These are phyloP conservation scores for Populus simonii DNA, from an alignment of 345 rosid species.

Conservation along the genomic window DNA sequence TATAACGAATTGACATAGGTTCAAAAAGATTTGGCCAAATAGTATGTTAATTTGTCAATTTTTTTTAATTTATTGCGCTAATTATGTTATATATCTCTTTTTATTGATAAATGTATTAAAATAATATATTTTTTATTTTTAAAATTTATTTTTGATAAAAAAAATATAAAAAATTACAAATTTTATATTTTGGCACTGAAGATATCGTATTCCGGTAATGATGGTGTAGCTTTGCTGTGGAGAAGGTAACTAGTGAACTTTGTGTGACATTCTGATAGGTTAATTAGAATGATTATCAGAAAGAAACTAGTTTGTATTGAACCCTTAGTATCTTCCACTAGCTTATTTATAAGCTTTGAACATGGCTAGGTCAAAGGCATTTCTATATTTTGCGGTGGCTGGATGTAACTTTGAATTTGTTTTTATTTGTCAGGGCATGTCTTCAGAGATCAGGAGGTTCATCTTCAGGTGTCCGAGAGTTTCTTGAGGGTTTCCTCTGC, in stretches of 20 bases:
- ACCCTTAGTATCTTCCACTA: not conserved
- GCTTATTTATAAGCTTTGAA: not conserved
- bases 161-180: too few species aligned
- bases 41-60: too few species aligned
- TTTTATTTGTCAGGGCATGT: constrained; percentile 50
- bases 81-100: too few species aligned
- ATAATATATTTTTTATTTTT: too few species aligned
- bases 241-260: not conserved
- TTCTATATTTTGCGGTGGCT: not conserved
- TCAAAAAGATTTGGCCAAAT: too few species aligned
- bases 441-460: constrained; percentile 69
- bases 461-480: constrained; percentile 47
- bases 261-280: not conserved
- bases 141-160: too few species aligned
- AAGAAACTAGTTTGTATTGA: not conserved
- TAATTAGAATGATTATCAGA: not conserved
- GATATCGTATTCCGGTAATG: not conserved
- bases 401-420: constrained; percentile 7
- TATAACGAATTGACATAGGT: too few species aligned
- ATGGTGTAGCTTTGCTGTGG: not conserved
- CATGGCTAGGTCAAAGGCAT: not conserved
- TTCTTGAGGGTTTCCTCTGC: constrained; percentile 70
- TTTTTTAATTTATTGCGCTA: too few species aligned
- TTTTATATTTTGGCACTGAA: not conserved
- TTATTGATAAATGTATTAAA: too few species aligned